Evolutionary conservation across 345 rosid genomes (phyloP).

Genomic region (Limnanthes douglasii): DNA sequence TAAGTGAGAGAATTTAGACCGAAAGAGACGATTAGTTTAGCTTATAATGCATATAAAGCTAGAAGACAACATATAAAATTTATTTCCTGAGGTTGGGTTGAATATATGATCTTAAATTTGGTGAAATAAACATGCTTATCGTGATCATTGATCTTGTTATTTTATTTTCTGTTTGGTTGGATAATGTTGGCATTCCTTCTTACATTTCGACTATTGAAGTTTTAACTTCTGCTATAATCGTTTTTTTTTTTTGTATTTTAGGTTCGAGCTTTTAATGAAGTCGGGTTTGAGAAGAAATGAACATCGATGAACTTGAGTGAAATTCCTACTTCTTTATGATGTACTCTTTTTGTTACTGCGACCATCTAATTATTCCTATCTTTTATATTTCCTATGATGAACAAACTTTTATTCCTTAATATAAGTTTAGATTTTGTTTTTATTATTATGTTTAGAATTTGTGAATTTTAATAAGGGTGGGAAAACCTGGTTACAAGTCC

Average conservation of each 20-base stretch:
- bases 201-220: conserved; percentile 23
- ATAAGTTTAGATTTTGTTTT: too few species aligned
- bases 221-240: conserved; percentile 9
- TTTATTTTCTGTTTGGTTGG: conserved; percentile 12
- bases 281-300: conserved; percentile 11
- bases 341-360: conserved; percentile 17
- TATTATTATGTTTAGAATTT: too few species aligned
- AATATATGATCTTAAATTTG: conserved; percentile 5
- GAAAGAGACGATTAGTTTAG: conserved; percentile 11
- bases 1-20: conserved; percentile 13
- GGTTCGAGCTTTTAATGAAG: conserved; percentile 3
- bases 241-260: conserved; percentile 11
- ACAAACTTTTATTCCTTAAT: conserved; percentile 10
- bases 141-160: conserved; percentile 9
- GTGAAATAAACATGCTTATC: conserved; percentile 9
- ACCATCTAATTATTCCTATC: conserved; percentile 14
- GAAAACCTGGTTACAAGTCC: too few species aligned
- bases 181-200: conserved; percentile 8
- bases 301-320: conserved; percentile 8
- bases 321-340: conserved; percentile 14
- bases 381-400: conserved; percentile 14
- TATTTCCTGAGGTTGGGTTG: conserved; percentile 7
- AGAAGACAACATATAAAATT: conserved; percentile 17
- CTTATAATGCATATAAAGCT: conserved; percentile 11
- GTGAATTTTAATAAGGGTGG: too few species aligned